Base-by-base conservation (phyloP, 1,284 basidiomycete species). In the Gymnopus androsaceus region DNA sequence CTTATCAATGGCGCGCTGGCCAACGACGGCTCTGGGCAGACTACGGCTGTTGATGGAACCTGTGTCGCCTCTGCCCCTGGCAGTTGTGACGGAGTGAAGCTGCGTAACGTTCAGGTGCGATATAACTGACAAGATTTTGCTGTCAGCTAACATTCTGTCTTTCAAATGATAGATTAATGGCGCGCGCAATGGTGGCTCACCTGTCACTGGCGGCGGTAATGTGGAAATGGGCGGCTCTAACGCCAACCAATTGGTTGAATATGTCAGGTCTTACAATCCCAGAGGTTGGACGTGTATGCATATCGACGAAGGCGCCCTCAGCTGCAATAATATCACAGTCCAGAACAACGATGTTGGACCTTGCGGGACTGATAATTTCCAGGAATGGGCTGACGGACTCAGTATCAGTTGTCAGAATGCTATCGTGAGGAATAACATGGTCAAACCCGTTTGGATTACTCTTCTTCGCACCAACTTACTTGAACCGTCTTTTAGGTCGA, bases 351-450 rank as follows among this genome's bases (percentile, higher is more conserved):
- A 92, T 61, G 85, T 92, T 42, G 91, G 88, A 2, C 88, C 88
- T 4, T 84, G 85, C 59, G 88, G 88, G 3, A 81, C 80, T 1
- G 83, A 87, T 55, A 61, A 61, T 1, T 89, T 82, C 64, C 80
- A 84, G 61, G 70, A 90, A 66, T 94, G 91, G 92, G 88, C 92
- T 2, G 92, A 94, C 64, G 92, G 92, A 2, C 90, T 94, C 65
- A 91, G 88, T 61, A 68, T 94, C 55, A 84, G 84, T 51, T 95
- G 92, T 69, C 73, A 72, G 55, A 82, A 85, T 63, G 81, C 82
- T 59, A 61, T 82, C 36, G 80, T 94, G 33, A 80, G 80, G 53
- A 85, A 88, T 63, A 95, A 94, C 69, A 78, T 83, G 69, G 75
- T 95, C 52, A 78, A 81, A n/a, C n/a, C n/a, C n/a, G n/a, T n/a